Base-by-base conservation (phyloP, 2,329 filamentous ascomycete genomes). In the Pseudopyrenochaeta lycopersici region DNA sequence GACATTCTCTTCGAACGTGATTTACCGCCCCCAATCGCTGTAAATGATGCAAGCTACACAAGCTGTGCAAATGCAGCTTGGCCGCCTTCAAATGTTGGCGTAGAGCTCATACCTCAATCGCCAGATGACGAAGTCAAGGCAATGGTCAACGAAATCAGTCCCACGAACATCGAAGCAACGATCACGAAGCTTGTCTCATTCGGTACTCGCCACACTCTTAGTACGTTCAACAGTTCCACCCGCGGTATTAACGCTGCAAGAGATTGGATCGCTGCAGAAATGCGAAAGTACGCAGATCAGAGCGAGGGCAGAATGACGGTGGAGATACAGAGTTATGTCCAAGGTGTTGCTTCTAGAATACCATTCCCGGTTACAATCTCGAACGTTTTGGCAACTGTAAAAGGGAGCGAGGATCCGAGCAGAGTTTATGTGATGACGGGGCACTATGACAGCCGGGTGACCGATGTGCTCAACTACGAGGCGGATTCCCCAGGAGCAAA, bases 201-300 rank as follows among this genome's bases (percentile, higher is more conserved):
- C 57, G 84, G 82, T 23, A 86, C 84, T 4, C 77, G 84, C 7
- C 83, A 86, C 63, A 86, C 84, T 1, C 72, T 85, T 1, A 84
- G 82, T 4, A 76, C 72, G 1, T 82, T 85, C 58, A 84, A 81
- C 52, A 79, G 78, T 30, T 77, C 77, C 3, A 80, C 76, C 2
- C 75, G 80, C 4, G 84, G 84, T 1, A 85, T 86, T 46, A 82
- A 83, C 1, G 84, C 84, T 5, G 83, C 84, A 10, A 70, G 84
- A 54, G 82, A 85, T 62, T 86, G 84, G 83, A 81, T 86, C 42
- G 77, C 77, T 29, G 70, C 72, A 20, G 79, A 85, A 65, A 83
- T 84, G 75, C 70, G 73, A 38, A 71, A 69, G 32, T 80, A 81
- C 55, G 83, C 84, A 2, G 71, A 76, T 15, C 71, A 75, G 3